Base-by-base conservation (phyloP, 2,329 filamentous ascomycete species). In the Neofusicoccum sp. region DNA sequence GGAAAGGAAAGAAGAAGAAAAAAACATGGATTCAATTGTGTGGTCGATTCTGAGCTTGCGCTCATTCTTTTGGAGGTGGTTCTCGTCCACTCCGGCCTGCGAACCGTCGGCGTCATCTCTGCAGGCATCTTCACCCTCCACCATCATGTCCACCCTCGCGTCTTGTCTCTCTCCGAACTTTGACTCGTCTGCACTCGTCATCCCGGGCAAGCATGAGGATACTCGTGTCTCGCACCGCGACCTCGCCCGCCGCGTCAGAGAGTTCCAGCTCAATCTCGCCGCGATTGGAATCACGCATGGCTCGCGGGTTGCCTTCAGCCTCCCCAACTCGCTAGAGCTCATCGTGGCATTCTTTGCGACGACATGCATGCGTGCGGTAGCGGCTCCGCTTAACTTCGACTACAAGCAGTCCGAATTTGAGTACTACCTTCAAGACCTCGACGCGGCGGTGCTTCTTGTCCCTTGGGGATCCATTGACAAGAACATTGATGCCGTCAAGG, bases 351-450 rank as follows among this genome's bases (percentile, higher is more conserved):
- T 92, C 75, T 81, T 92, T 31, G 89, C 89, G 12, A 81, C 85
- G 14, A 84, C 89, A 12, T 89, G 86, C 83, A 89, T 91, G 78
- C 84, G 89, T 68, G 87, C 80, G 40, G 86, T 91, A 65, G 89
- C 89, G 6, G 89, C 89, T 3, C 89, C 89, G 20, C 79, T 93
- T 64, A 92, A 93, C 74, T 85, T 89, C 36, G 86, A 85, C 54
- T 92, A 92, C 78, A 92, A 91, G 78, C 89, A 91, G 75, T 86
- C 86, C 60, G 89, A 92, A 74, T 92, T 91, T 71, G 89, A 92
- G 73, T 93, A 92, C 74, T 92, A 91, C 73, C 91, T 93, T 68
- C 86, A 89, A 63, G 89, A 93, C 71, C 80, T 92, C 68, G 87
- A 86, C 68, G 90, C 89, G 7, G 85, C 86, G 40, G 76, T 92